These are phyloP conservation scores for Microthlaspi erraticum DNA, from an alignment of 345 rosid genomes.

Conservation along the genomic window DNA sequence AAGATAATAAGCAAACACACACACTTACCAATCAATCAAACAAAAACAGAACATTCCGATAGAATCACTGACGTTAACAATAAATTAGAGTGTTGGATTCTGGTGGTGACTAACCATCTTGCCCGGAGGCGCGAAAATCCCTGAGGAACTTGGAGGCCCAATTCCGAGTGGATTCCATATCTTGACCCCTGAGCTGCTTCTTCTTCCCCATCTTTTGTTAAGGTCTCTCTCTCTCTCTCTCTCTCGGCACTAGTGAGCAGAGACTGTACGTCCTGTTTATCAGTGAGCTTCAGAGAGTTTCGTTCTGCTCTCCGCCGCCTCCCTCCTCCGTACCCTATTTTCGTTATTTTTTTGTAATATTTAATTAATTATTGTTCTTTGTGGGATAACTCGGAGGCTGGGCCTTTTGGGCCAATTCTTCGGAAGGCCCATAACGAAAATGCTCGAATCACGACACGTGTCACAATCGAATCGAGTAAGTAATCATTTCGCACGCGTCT, in stretches of 20 bases:
- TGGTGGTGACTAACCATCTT: conserved; percentile 47
- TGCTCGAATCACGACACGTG: neutral
- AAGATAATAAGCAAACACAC: conserved; percentile 27
- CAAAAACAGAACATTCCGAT: neutral
- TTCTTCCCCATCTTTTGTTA: conserved; percentile 39
- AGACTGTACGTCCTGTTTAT: neutral
- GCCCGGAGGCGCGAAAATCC: conserved; percentile 50
- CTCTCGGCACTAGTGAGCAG: conserved; percentile 24
- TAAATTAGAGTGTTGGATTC: neutral
- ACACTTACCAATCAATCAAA: conserved; percentile 17
- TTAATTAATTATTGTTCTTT: neutral
- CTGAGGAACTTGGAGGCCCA: conserved; percentile 55
- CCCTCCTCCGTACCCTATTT: conserved; percentile 10
- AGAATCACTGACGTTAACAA: neutral
- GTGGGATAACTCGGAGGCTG: neutral
- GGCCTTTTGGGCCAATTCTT: conserved; percentile 3
- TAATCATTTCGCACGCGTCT: neutral
- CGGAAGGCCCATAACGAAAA: conserved; percentile 2
- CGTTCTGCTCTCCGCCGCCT: conserved; percentile 24
- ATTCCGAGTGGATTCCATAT: conserved; percentile 32
- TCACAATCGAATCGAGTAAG: conserved; percentile 2
- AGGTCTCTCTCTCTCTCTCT: conserved; percentile 20
- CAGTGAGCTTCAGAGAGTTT: conserved; percentile 5
- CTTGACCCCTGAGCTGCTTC: neutral
- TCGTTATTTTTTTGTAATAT: neutral